A percentile compares a stretch with the other conserved stretches of the same genome.
These are phyloP conservation scores for Hura crepitans DNA, from an alignment of 441 rosid genomes.

Conservation along the genomic window DNA sequence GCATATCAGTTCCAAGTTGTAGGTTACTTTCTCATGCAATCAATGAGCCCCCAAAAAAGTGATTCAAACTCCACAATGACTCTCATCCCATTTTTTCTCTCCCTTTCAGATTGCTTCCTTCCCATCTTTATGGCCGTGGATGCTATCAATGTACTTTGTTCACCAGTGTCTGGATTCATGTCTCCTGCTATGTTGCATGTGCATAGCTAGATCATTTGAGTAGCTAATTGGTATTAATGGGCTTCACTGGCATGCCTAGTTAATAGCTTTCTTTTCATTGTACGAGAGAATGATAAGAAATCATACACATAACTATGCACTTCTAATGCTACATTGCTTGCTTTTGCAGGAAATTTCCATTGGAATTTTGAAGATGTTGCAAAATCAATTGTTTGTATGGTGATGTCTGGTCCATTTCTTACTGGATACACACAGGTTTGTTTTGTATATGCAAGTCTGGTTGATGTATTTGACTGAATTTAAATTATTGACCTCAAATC, in stretches of 20 bases:
- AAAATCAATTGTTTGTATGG: conserved; percentile 85
- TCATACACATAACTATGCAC: conserved; percentile 3
- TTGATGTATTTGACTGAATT: conserved; percentile 16
- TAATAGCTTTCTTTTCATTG: background rate
- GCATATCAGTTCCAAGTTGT: background rate
- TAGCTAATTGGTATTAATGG: background rate
- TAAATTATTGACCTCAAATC: conserved; percentile 19
- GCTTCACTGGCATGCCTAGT: background rate
- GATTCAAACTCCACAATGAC: background rate
- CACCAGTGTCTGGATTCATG: background rate
- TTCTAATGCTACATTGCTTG: conserved; percentile 13
- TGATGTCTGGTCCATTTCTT: conserved; percentile 94
- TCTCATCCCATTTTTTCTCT: background rate
- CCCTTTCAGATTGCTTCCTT: background rate
- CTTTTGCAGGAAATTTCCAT: conserved; percentile 76
- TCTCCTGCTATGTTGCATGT: background rate
- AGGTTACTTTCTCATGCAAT: background rate
- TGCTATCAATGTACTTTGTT: background rate
- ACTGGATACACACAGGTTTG: conserved; percentile 93
- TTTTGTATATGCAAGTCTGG: conserved; percentile 10
- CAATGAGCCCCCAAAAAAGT: background rate
- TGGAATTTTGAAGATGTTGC: conserved; percentile 92
- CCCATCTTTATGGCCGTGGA: background rate
- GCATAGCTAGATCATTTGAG: background rate
- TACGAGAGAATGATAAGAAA: background rate